Conservation (phyloP, 2,329 filamentous ascomycete species). For the Alternaria infectoria region DNA sequence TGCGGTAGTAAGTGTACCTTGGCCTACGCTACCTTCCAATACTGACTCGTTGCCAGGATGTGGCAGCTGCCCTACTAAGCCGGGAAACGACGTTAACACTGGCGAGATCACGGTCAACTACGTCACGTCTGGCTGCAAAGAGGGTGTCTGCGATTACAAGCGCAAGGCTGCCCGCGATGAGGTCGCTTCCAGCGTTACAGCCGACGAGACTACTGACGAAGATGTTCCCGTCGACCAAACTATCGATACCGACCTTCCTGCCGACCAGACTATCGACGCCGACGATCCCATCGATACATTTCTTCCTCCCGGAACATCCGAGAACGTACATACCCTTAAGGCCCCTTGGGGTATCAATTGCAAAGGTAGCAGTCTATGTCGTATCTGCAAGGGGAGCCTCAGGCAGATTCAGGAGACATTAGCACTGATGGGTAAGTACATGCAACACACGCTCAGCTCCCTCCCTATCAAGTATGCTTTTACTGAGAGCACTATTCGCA, state of each 20-base stretch:
- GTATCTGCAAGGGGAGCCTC: too few relatives aligned
- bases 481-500: too few relatives aligned
- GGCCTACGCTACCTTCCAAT: not conserved
- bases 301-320: not conserved
- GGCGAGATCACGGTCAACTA: slow-evolving; percentile 7
- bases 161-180: not conserved
- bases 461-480: too few relatives aligned
- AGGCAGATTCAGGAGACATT: too few relatives aligned
- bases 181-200: not conserved
- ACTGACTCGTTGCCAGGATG: not conserved
- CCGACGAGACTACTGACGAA: not conserved
- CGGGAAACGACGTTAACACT: not conserved
- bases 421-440: too few relatives aligned
- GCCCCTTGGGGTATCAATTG: not conserved
- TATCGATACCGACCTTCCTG: not conserved
- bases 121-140: not conserved
- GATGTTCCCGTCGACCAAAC: not conserved
- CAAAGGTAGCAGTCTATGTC: not conserved
- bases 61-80: not conserved
- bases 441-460: too few relatives aligned
- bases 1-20: not conserved
- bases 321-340: not conserved
- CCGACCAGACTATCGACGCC: not conserved
- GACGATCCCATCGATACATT: not conserved
- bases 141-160: not conserved